Evolutionary conservation across 129 eudicot species (phyloP), one percentile per base, ranked within the genome.

Genomic region (Calendula officinalis): DNA sequence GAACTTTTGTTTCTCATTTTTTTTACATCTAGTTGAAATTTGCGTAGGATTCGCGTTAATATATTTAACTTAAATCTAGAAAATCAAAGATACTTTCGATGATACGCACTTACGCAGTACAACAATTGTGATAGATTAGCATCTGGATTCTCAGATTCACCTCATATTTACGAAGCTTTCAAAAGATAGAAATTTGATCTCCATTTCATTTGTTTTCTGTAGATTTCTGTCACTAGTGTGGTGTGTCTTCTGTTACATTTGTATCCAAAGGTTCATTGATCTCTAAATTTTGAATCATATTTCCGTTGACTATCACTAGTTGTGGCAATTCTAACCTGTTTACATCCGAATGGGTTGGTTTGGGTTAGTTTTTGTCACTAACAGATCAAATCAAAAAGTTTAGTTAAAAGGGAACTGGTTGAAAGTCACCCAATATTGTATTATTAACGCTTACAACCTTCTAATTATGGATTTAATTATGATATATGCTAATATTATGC

Each of bases 1-100:
- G 30, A 22, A 22, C 2, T 22, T 22, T 22, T 22, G 30, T 22
- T 22, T 22, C 30, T 22, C 30, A 22, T 0, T 0, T 22, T 22
- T 22, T 22, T 22, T 22, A 22, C 30, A 22, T 22, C 30, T 22
- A 22, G 30, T 22, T 22, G 30, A 22, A 22, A 22, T 22, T 22
- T 22, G 30, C 9, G 7, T 47, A 38, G 50, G 32, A 3, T 60
- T 46, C 13, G 30, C 30, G 30, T 22, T 16, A 48, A 12, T 46
- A 37, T 46, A 35, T 12, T 17, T 70, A 60, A 32, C 54, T 37
- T 51, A 11, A 50, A 16, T 66, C 22, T 42, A 6, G n/a, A 42
- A 41, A 5, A 8, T 51, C 3, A 16, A 50, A 51, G 48, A 22
- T n/a, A 12, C 51, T 61, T 4, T 59, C 2, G 14, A 16, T 8